phyloP scores from a whole-genome alignment of 306 rosid genomes.

The Quercus engelmannii region DNA sequence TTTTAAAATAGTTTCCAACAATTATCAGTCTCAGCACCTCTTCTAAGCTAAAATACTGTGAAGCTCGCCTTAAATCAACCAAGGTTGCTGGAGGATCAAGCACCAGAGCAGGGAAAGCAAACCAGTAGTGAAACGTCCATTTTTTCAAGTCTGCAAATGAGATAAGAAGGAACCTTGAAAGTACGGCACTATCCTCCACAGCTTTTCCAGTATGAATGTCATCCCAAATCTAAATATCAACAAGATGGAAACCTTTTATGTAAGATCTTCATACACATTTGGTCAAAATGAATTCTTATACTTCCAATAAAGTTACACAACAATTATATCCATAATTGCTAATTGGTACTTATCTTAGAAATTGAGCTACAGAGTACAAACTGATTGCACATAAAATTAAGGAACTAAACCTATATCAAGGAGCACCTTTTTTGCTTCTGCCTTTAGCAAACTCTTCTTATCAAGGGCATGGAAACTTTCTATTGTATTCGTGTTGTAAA shows the following conservation, averaged over 20 bases:
- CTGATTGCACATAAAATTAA: not conserved
- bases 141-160: conserved; percentile 92
- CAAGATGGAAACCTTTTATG: conserved; percentile 13
- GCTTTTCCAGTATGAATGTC: conserved; percentile 83
- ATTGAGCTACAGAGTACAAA: not conserved
- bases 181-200: conserved; percentile 71
- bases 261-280: conserved; percentile 9
- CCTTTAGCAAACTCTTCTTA: conserved; percentile 51
- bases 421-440: conserved; percentile 73
- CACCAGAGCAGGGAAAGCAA: conserved; percentile 89
- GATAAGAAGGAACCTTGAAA: conserved; percentile 80
- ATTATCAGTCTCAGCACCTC: conserved; percentile 50
- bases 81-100: conserved; percentile 85
- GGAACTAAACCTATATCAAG: not conserved
- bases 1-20: not conserved
- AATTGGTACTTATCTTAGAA: not conserved
- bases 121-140: conserved; percentile 91
- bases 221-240: conserved; percentile 74
- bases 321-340: not conserved
- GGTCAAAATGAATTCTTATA: not conserved
- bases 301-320: not conserved
- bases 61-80: conserved; percentile 69
- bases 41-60: conserved; percentile 52
- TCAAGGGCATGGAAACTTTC: conserved; percentile 80
- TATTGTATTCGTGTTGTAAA: conserved; percentile 80